phyloP scores from a whole-genome alignment of 176 grass and related monocot genomes.

The Lolium rigidum region DNA sequence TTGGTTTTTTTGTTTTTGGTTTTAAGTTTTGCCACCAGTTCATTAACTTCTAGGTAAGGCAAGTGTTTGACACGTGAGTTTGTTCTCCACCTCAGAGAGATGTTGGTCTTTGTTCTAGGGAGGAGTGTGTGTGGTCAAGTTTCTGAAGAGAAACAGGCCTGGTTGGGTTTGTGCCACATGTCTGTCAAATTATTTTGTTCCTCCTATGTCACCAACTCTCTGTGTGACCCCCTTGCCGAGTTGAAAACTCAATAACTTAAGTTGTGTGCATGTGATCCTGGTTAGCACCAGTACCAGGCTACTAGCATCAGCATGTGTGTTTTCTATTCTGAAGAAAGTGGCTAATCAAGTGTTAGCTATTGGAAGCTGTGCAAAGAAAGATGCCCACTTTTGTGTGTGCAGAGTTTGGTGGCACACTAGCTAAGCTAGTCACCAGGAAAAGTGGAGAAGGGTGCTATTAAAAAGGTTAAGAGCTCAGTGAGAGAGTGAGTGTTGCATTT shows the following conservation, averaged over 20 bases:
- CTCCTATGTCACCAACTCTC: conserved; percentile 37
- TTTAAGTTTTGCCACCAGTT: conserved; percentile 32
- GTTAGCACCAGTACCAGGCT: background rate
- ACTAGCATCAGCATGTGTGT: background rate
- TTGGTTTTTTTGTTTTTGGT: conserved; percentile 34
- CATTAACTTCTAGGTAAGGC: conserved; percentile 44
- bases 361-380: conserved; percentile 62
- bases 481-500: background rate
- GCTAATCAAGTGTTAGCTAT: conserved; percentile 49
- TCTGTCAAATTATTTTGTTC: conserved; percentile 45
- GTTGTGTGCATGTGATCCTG: conserved; percentile 33
- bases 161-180: conserved; percentile 41
- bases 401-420: conserved; percentile 41
- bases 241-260: conserved; percentile 48
- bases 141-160: conserved; percentile 93
- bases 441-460: background rate
- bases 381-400: conserved; percentile 51
- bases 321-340: conserved; percentile 44
- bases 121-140: conserved; percentile 64
- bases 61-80: conserved; percentile 75
- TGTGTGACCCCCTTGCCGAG: conserved; percentile 8
- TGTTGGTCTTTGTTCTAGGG: conserved; percentile 56
- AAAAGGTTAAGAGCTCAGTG: conserved; percentile 8
- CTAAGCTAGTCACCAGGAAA: conserved; percentile 32
- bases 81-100: conserved; percentile 64